Evolutionary conservation across 345 rosid genomes (phyloP).

Genomic region (Gossypium ekmanianum): DNA sequence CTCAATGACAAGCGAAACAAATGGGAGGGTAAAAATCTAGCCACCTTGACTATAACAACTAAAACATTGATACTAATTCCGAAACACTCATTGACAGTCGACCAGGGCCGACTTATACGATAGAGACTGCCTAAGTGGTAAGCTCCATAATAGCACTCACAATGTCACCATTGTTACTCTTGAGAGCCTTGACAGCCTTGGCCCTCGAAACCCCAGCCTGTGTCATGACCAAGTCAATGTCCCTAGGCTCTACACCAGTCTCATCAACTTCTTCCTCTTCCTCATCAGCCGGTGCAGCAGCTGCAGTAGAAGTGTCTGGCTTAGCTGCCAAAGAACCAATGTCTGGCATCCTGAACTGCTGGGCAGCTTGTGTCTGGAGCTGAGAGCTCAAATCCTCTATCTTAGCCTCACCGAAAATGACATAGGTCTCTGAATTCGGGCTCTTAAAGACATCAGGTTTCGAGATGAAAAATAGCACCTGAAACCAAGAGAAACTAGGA

Average conservation of each 20-base stretch:
- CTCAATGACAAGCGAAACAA: background rate
- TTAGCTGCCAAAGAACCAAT: conserved; percentile 52
- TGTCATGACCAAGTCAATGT: conserved; percentile 83
- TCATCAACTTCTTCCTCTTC: conserved; percentile 80
- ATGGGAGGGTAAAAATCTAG: background rate
- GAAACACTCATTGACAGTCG: conserved; percentile 2
- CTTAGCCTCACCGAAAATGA: conserved; percentile 90
- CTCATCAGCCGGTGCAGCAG: conserved; percentile 49
- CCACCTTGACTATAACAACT: conserved; percentile 8
- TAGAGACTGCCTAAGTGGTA: conserved; percentile 41
- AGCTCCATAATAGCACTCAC: conserved; percentile 95
- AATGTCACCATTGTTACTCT: conserved; percentile 69
- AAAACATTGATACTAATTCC: background rate
- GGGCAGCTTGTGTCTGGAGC: conserved; percentile 87
- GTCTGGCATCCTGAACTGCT: conserved; percentile 84
- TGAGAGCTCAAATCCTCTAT: conserved; percentile 90
- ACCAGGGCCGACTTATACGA: background rate
- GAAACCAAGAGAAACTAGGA: conserved; percentile 21
- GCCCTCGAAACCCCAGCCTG: conserved; percentile 69
- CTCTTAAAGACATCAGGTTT: conserved; percentile 89
- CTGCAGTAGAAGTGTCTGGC: conserved; percentile 44
- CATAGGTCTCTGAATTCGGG: conserved; percentile 78
- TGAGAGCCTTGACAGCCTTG: conserved; percentile 83
- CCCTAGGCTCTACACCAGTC: conserved; percentile 69
- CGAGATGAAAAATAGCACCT: conserved; percentile 77